These are phyloP conservation scores for Barnettozyma vustinii DNA, from an alignment of 805 yeast genomes.

Conservation along the genomic window DNA sequence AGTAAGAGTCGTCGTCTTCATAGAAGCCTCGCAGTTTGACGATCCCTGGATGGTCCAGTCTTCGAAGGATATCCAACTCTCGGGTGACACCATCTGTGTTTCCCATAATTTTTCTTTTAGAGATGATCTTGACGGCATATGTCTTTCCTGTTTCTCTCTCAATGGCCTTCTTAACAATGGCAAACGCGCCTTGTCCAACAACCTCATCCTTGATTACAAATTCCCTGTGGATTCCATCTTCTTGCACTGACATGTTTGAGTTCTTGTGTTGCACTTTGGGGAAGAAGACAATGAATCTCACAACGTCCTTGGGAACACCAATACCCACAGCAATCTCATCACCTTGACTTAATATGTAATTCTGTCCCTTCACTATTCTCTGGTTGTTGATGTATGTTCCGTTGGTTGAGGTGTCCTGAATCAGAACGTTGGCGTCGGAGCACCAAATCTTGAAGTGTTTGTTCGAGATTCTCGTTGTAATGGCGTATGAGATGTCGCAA, in stretches of 20 bases:
- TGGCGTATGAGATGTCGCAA: slow-evolving; percentile 57
- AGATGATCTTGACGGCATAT: slow-evolving; percentile 87
- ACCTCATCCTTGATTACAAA: slow-evolving; percentile 79
- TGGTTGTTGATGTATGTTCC: slow-evolving; percentile 84
- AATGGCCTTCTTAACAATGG: slow-evolving; percentile 87
- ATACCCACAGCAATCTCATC: slow-evolving; percentile 89
- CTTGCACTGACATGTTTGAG: slow-evolving; percentile 13
- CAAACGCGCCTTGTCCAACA: slow-evolving; percentile 98
- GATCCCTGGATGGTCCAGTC: slow-evolving; percentile 78
- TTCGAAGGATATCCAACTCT: slow-evolving; percentile 74
- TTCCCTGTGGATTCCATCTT: slow-evolving; percentile 54
- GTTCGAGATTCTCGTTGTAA: slow-evolving; percentile 66
- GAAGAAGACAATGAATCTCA: slow-evolving; percentile 42
- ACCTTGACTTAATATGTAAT: slow-evolving; percentile 81
- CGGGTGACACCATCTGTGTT: slow-evolving; percentile 79
- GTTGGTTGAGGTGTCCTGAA: slow-evolving; percentile 75
- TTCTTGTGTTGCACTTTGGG: slow-evolving; percentile 14
- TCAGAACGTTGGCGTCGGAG: slow-evolving; percentile 43
- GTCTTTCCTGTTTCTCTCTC: slow-evolving; percentile 81
- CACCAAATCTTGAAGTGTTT: slow-evolving; percentile 70
- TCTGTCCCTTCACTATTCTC: slow-evolving; percentile 67
- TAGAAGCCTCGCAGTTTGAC: slow-evolving; percentile 78
- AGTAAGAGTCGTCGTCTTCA: slow-evolving; percentile 77
- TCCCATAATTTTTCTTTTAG: slow-evolving; percentile 72
- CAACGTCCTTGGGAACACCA: slow-evolving; percentile 70